Evolutionary conservation across 495 filamentous ascomycete species (phyloP).

Genomic region (Cudoniella acicularis): DNA sequence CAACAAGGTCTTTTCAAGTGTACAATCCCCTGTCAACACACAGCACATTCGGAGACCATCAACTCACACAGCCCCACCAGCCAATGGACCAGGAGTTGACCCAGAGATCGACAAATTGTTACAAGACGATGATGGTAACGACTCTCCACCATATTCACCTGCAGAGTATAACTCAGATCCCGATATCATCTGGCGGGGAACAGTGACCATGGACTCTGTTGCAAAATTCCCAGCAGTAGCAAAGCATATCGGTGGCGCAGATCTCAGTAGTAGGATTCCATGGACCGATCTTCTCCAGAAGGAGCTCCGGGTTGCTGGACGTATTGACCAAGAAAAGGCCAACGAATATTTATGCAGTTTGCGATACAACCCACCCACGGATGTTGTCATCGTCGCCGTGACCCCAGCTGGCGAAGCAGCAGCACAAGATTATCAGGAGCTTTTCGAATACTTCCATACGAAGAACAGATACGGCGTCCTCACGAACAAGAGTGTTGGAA

Average conservation of each 20-base stretch:
- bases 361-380: conserved; percentile 66
- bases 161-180: conserved; percentile 64
- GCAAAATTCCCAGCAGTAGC: conserved; percentile 71
- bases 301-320: conserved; percentile 70
- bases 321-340: conserved; percentile 75
- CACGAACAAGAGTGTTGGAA: conserved; percentile 59
- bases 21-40: conserved; percentile 51
- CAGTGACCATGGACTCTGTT: conserved; percentile 69
- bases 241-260: conserved; percentile 78
- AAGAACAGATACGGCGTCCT: conserved; percentile 81
- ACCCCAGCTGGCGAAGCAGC: conserved; percentile 48
- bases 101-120: conserved; percentile 88
- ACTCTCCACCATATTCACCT: conserved; percentile 85
- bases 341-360: conserved; percentile 85
- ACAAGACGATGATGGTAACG: conserved; percentile 75
- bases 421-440: conserved; percentile 56
- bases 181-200: conserved; percentile 73
- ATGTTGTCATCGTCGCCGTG: conserved; percentile 68
- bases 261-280: conserved; percentile 55
- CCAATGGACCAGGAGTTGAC: conserved; percentile 57
- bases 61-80: conserved; percentile 32
- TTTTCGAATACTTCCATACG: conserved; percentile 75
- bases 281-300: conserved; percentile 70
- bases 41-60: conserved; percentile 44
- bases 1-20: conserved; percentile 64